Percentiles rank a stretch among this genome's conserved stretches.
phyloP scores from a whole-genome alignment of 169 alveolate genomes.

The Perkinsus olseni region DNA sequence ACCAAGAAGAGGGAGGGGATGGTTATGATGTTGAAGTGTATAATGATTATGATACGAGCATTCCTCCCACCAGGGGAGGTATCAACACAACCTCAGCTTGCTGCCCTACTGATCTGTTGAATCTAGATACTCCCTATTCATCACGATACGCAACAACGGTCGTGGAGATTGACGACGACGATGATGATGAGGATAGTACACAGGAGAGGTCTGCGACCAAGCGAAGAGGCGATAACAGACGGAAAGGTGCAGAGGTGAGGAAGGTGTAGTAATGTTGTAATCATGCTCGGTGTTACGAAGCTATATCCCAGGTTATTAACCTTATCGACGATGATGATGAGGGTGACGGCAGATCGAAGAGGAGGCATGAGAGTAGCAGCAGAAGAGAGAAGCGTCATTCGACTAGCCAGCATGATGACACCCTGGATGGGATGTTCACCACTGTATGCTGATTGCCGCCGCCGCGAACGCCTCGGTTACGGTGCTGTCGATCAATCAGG shows the following conservation, averaged over 20 bases:
- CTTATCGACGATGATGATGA: neutral
- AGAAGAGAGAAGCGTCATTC: neutral
- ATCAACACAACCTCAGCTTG: neutral
- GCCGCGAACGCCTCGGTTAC: too few species aligned
- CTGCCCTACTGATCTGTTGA: too few species aligned
- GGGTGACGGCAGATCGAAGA: neutral
- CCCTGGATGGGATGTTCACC: neutral
- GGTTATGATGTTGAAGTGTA: neutral
- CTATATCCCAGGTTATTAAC: neutral
- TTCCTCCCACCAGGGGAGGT: neutral
- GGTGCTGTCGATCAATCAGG: too few species aligned
- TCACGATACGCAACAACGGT: neutral
- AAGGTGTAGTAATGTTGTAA: neutral
- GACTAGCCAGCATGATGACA: neutral
- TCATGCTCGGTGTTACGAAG: neutral
- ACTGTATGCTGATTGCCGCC: too few species aligned
- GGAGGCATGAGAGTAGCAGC: neutral
- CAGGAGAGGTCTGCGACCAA: neutral
- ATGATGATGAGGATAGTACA: neutral
- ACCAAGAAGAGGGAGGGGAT: neutral
- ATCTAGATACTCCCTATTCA: too few species aligned
- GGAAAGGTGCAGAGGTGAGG: neutral
- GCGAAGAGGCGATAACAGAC: neutral
- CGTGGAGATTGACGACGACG: neutral
- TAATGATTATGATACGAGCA: neutral